These are phyloP conservation scores for Eimeria sp. DNA, from an alignment of 169 alveolate genomes.

Conservation along the genomic window DNA sequence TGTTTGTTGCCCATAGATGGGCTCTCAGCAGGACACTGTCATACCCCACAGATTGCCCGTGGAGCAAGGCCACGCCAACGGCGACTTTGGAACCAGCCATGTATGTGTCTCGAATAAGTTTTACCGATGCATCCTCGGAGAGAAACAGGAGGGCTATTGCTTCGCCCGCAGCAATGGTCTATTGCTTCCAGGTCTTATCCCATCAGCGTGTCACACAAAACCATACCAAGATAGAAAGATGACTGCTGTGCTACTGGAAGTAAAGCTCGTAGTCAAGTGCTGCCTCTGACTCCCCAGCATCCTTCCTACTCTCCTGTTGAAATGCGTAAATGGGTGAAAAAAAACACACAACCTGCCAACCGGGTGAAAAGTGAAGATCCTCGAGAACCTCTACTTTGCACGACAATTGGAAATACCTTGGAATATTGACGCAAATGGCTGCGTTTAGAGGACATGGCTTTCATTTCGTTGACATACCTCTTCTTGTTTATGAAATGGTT, in stretches of 20 bases:
- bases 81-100: not conserved
- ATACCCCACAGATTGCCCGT: not conserved
- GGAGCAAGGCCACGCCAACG: not conserved
- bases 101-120: not conserved
- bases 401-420: not conserved
- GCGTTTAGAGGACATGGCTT: not conserved
- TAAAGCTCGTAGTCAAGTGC: constrained; percentile 50
- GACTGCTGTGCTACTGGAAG: constrained; percentile 28
- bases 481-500: constrained; percentile 39
- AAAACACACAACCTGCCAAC: not conserved
- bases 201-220: not conserved
- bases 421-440: not conserved
- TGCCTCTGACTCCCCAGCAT: constrained; percentile 43
- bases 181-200: not conserved
- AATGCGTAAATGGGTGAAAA: not conserved
- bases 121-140: not conserved
- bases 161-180: not conserved
- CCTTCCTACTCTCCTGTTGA: constrained; percentile 36
- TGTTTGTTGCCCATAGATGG: not conserved
- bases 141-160: not conserved
- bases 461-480: not conserved
- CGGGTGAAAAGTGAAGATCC: not conserved
- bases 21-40: not conserved
- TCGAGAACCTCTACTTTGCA: not conserved
- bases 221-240: not conserved